Evolutionary conservation across 257 asterid species (phyloP).

Genomic region (Prunella vulgaris): DNA sequence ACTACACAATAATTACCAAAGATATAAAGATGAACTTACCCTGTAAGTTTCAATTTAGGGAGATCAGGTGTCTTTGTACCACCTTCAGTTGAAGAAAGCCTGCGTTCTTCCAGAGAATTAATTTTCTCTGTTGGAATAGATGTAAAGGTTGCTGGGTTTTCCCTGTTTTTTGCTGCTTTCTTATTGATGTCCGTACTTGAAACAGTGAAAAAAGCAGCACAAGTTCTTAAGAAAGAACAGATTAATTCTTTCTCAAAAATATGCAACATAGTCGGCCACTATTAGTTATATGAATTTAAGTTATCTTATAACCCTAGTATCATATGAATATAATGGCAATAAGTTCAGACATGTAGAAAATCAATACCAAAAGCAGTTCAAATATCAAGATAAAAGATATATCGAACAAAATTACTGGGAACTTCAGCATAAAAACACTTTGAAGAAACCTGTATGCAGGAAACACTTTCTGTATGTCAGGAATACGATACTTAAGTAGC

Average conservation of each 20-base stretch:
- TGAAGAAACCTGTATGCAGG: neutral
- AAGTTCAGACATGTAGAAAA: neutral
- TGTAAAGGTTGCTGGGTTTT: slow-evolving; percentile 29
- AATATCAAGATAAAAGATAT: neutral
- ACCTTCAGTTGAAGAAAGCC: slow-evolving; percentile 35
- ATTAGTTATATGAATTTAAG: neutral
- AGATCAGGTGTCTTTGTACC: slow-evolving; percentile 32
- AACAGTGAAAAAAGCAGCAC: slow-evolving; percentile 31
- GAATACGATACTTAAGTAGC: neutral
- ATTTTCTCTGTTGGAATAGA: slow-evolving; percentile 28
- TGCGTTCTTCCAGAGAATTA: slow-evolving; percentile 24
- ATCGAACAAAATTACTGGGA: neutral
- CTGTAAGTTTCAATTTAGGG: slow-evolving; percentile 39
- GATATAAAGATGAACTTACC: slow-evolving; percentile 33
- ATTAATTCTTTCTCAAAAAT: slow-evolving; percentile 15
- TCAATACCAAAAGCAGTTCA: neutral
- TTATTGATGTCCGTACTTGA: slow-evolving; percentile 31
- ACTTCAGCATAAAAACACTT: neutral
- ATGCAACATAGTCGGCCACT: slow-evolving; percentile 1
- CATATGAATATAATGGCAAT: neutral
- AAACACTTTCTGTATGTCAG: neutral
- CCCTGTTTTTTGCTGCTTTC: slow-evolving; percentile 30
- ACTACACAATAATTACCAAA: slow-evolving; percentile 11
- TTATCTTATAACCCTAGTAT: neutral
- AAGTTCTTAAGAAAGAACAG: slow-evolving; percentile 34